Evolutionary conservation across 306 rosid genomes (phyloP), one percentile per base, ranked within the genome.

Genomic region (Cicer judaicum): DNA sequence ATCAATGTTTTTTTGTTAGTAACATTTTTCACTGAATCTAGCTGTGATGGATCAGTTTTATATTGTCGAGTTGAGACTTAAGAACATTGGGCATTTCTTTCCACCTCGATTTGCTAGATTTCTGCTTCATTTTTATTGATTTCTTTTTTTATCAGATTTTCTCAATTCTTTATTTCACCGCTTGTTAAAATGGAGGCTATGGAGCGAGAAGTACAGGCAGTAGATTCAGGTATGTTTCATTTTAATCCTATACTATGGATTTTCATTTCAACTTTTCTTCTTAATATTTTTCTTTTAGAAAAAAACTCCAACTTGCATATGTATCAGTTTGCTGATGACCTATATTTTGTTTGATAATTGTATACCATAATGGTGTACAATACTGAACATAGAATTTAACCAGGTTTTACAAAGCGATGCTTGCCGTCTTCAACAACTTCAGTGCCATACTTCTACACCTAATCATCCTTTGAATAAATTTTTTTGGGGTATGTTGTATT

Each of bases 191-290:
- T 6, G 77, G 97, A 94, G 73, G 99, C 97, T 67, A 92, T 92
- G 97, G 99, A 91, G 68, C 85, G 99, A 80, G 99, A 94, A 83
- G 89, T 94, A 57, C 99, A 86, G 53, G 97, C 99, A 40, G 91
- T 94, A 77, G 97, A 94, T 88, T 94, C 99, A 82, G 99, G 99
- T 94, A 62, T 78, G 12, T 74, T 47, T 43, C 24, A 72, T 57
- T 85, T 68, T 64, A 46, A 68, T 71, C 76, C 54, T 10, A 54
- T 44, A 29, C 19, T 73, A 15, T 71, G 47, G 34, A 41, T 71
- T 77, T 80, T 70, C 46, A 9, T 65, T 38, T 72, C 69, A 13
- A 38, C 80, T 15, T 15, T 74, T 63, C 5, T 10, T 36, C 36
- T 3, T 2, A 11, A 13, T 5, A 12, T 12, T 34, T 12, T 60